Evolutionary conservation across 495 filamentous ascomycete genomes (phyloP).

Genomic region (Bathelium albidoporum): DNA sequence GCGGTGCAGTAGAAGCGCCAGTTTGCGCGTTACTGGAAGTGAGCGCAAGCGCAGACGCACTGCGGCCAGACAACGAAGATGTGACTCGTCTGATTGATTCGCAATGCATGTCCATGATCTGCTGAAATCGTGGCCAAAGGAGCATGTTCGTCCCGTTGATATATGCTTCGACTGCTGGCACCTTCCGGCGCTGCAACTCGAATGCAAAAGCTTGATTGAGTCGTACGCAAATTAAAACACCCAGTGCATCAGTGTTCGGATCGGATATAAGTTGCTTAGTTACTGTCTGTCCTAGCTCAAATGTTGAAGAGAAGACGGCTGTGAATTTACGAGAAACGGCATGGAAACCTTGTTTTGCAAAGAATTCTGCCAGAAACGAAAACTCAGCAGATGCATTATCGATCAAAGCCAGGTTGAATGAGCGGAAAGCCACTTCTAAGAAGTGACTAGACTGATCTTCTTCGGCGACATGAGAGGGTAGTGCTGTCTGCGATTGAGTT

Average conservation of each 20-base stretch:
- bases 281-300: slow-evolving; percentile 63
- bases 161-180: slow-evolving; percentile 81
- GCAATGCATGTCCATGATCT: slow-evolving; percentile 84
- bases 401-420: slow-evolving; percentile 86
- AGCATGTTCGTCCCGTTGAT: slow-evolving; percentile 93
- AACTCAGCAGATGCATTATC: slow-evolving; percentile 96
- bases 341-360: slow-evolving; percentile 49
- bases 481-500: slow-evolving; percentile 55
- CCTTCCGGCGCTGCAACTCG: slow-evolving; percentile 79
- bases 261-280: slow-evolving; percentile 63
- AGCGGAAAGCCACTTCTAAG: slow-evolving; percentile 78
- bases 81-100: slow-evolving; percentile 63
- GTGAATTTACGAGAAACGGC: slow-evolving; percentile 58
- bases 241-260: slow-evolving; percentile 70
- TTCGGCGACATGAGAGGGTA: slow-evolving; percentile 75
- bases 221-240: slow-evolving; percentile 80
- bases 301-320: slow-evolving; percentile 76
- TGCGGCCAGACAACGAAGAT: slow-evolving; percentile 39
- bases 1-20: slow-evolving; percentile 62
- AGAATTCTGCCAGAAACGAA: slow-evolving; percentile 83
- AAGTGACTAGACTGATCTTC: slow-evolving; percentile 78
- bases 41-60: slow-evolving; percentile 47
- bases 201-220: slow-evolving; percentile 90
- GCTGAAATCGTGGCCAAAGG: slow-evolving; percentile 91
- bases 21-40: slow-evolving; percentile 47